Evolutionary conservation across 768 basidiomycete species (phyloP).

Genomic region (Mycena capillaripes): DNA sequence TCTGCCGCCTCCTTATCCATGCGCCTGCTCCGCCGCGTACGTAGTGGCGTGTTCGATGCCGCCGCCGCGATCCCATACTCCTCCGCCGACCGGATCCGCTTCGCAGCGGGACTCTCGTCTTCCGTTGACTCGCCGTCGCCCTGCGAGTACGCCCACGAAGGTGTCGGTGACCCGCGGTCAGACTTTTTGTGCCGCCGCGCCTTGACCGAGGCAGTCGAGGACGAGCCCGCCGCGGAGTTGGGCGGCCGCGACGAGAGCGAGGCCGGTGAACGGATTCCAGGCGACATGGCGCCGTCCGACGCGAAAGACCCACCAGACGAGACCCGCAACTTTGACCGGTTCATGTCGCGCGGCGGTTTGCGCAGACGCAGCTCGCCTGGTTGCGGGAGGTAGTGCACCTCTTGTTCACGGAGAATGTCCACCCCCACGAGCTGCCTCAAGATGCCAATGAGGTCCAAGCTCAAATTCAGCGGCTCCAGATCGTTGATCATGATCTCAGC

Average conservation of each 20-base stretch:
- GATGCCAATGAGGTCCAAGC: conserved; percentile 64
- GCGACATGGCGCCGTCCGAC: conserved; percentile 27
- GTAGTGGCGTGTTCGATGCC: conserved; percentile 33
- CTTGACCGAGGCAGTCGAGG: conserved; percentile 43
- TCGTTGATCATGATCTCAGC: conserved; percentile 44
- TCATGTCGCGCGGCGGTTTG: conserved; percentile 25
- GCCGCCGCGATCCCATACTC: conserved; percentile 38
- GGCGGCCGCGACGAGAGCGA: conserved; percentile 42
- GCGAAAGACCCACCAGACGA: conserved; percentile 26
- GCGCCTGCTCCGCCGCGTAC: conserved; percentile 44
- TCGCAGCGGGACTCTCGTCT: conserved; percentile 42
- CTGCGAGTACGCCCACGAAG: conserved; percentile 31
- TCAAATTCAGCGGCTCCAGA: conserved; percentile 18
- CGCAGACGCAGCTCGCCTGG: conserved; percentile 54
- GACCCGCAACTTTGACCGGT: conserved; percentile 26
- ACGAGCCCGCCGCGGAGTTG: conserved; percentile 44
- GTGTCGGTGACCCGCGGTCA: conserved; percentile 25
- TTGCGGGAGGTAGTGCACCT: conserved; percentile 73
- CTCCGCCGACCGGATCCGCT: conserved; percentile 44
- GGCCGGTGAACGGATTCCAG: conserved; percentile 35
- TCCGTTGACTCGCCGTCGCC: conserved; percentile 37
- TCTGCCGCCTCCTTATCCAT: conserved; percentile 51
- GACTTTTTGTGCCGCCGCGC: conserved; percentile 19
- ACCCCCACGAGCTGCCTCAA: conserved; percentile 75
- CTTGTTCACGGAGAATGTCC: conserved; percentile 74